These are phyloP conservation scores for Quercus cerris DNA, from an alignment of 306 rosid species.

Conservation along the genomic window DNA sequence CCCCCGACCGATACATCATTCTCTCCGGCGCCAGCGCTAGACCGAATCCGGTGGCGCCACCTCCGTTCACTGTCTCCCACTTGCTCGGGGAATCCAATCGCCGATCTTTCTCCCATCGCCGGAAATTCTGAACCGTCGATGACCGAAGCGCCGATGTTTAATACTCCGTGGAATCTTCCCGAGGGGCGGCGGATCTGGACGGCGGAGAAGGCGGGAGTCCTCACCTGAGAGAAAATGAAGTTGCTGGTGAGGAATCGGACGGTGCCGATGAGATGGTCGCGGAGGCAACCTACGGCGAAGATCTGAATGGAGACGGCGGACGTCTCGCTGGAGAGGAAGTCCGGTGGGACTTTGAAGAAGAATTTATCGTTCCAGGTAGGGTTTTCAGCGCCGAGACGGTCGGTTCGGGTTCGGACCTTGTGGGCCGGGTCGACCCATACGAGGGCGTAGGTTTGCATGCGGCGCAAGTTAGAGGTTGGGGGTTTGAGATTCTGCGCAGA, in stretches of 20 bases:
- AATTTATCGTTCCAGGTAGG: conserved; percentile 94
- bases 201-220: conserved; percentile 62
- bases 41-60: conserved; percentile 4
- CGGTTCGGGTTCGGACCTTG: conserved; percentile 68
- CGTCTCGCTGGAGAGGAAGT: conserved; percentile 69
- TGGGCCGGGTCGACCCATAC: conserved; percentile 57
- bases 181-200: conserved; percentile 76
- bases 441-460: conserved; percentile 60
- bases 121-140: conserved; percentile 43
- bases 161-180: conserved; percentile 76
- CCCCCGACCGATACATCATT: conserved; percentile 37
- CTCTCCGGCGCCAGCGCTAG: too few species aligned
- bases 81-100: conserved; percentile 70
- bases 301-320: conserved; percentile 64
- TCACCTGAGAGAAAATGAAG: conserved; percentile 29
- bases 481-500: conserved; percentile 76
- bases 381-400: conserved; percentile 59
- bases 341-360: conserved; percentile 70
- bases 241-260: conserved; percentile 71
- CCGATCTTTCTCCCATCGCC: conserved; percentile 37
- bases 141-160: conserved; percentile 67
- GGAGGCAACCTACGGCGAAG: conserved; percentile 59
- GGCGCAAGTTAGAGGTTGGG: conserved; percentile 39
- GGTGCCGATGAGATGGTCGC: conserved; percentile 61
- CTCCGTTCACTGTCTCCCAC: conserved; percentile 47